Evolutionary conservation across 2,329 filamentous ascomycete genomes (phyloP).

Genomic region (Cladosporium sp.): DNA sequence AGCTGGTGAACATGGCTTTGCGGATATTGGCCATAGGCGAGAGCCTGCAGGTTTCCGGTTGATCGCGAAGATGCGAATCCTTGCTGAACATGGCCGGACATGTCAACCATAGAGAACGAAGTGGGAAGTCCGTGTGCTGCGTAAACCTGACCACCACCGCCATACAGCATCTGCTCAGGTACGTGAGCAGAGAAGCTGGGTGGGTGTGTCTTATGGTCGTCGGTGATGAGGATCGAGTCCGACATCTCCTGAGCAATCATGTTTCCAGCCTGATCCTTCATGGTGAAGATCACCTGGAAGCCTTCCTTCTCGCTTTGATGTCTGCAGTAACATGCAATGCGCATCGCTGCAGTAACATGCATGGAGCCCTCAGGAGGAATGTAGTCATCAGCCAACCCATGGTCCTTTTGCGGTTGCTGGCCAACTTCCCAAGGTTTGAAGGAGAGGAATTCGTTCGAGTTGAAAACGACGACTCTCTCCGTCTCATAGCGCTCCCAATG

Average conservation of each 20-base stretch:
- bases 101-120: constrained; percentile 36
- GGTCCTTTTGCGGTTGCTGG: constrained; percentile 23
- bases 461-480: constrained; percentile 83
- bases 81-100: constrained; percentile 35
- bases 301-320: constrained; percentile 92
- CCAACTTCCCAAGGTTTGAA: constrained; percentile 59
- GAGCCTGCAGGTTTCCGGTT: constrained; percentile 57
- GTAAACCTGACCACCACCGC: constrained; percentile 6
- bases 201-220: constrained; percentile 87
- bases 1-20: constrained; percentile 34
- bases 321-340: constrained; percentile 93
- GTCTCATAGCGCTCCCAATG: constrained; percentile 77
- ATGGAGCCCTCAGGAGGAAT: constrained; percentile 55
- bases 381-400: constrained; percentile 22
- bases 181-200: constrained; percentile 24
- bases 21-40: constrained; percentile 37
- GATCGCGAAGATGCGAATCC: constrained; percentile 56
- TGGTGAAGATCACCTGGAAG: constrained; percentile 89
- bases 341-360: constrained; percentile 84
- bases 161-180: constrained; percentile 11
- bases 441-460: constrained; percentile 80
- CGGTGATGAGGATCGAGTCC: constrained; percentile 90
- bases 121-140: constrained; percentile 28
- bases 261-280: constrained; percentile 74
- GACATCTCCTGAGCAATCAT: constrained; percentile 81